Conservation (phyloP, 495 filamentous ascomycete species). For the Tuber umbilicatum region DNA sequence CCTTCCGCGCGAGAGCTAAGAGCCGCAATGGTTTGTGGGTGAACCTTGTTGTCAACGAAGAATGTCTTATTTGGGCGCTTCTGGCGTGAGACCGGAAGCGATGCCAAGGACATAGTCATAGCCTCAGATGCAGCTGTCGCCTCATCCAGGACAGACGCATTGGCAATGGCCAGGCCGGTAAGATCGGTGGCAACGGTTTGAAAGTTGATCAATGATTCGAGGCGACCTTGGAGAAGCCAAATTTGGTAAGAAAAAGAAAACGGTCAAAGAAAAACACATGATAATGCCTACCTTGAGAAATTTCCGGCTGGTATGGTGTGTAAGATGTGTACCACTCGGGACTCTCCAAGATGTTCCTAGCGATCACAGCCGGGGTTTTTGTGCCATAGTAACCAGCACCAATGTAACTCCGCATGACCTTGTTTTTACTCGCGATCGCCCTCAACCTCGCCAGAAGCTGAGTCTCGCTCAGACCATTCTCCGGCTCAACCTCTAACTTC, state of each 20-base stretch:
- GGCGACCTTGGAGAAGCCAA: constrained; percentile 48
- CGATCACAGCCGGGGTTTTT: constrained; percentile 81
- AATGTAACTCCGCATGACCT: constrained; percentile 61
- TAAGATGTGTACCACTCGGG: constrained; percentile 99
- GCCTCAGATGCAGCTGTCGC: constrained; percentile 92
- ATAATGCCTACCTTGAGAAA: constrained; percentile 63
- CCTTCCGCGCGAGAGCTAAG: constrained; percentile 84
- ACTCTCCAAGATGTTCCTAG: constrained; percentile 87
- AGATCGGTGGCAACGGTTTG: constrained; percentile 91
- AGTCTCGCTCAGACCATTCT: constrained; percentile 59
- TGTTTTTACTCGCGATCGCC: constrained; percentile 61
- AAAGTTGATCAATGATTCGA: constrained; percentile 94
- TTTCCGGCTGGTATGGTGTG: constrained; percentile 96
- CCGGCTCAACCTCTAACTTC: constrained; percentile 42
- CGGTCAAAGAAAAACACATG: not conserved
- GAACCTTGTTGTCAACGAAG: constrained; percentile 73
- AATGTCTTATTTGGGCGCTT: constrained; percentile 72
- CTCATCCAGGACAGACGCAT: constrained; percentile 91
- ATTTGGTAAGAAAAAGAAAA: constrained; percentile 6
- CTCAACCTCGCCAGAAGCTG: constrained; percentile 59
- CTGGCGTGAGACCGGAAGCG: constrained; percentile 62
- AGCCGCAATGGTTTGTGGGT: constrained; percentile 85
- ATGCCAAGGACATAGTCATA: constrained; percentile 87
- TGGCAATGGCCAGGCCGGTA: constrained; percentile 81
- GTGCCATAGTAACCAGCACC: constrained; percentile 86